Evolutionary conservation across 306 rosid genomes (phyloP).

Genomic region (Cicer chorassanicum): DNA sequence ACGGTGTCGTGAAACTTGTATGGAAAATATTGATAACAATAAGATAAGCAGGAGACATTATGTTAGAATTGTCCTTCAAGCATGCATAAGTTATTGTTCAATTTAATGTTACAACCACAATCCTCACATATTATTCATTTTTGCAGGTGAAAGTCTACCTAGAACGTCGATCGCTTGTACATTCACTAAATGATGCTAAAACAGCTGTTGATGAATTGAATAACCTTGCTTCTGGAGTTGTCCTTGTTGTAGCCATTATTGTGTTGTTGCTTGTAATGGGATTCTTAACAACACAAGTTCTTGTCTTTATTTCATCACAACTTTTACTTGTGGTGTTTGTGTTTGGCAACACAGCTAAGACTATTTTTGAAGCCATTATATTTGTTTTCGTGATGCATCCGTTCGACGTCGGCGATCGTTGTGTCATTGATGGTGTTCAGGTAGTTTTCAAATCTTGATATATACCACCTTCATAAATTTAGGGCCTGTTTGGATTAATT

Average conservation of each 20-base stretch:
- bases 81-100: conserved; percentile 19
- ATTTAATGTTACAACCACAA: conserved; percentile 12
- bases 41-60: not conserved
- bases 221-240: conserved; percentile 59
- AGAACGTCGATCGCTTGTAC: conserved; percentile 75
- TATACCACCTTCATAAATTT: not conserved
- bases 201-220: conserved; percentile 86
- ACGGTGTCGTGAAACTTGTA: conserved; percentile 12
- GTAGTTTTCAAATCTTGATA: conserved; percentile 50
- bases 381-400: conserved; percentile 93
- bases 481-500: not conserved
- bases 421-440: conserved; percentile 90
- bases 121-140: conserved; percentile 37
- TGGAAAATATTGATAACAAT: not conserved
- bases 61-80: conserved; percentile 4
- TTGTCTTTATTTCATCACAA: conserved; percentile 83
- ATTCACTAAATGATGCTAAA: conserved; percentile 79
- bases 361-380: conserved; percentile 83
- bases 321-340: conserved; percentile 69
- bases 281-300: conserved; percentile 69
- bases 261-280: conserved; percentile 80
- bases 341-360: conserved; percentile 78
- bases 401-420: conserved; percentile 86
- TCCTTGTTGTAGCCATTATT: conserved; percentile 55
- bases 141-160: conserved; percentile 78